Percentiles rank a stretch among this genome's conserved stretches.
These are phyloP conservation scores for Apiotrichum gracile DNA, from an alignment of 1,284 basidiomycete species.

Conservation along the genomic window DNA sequence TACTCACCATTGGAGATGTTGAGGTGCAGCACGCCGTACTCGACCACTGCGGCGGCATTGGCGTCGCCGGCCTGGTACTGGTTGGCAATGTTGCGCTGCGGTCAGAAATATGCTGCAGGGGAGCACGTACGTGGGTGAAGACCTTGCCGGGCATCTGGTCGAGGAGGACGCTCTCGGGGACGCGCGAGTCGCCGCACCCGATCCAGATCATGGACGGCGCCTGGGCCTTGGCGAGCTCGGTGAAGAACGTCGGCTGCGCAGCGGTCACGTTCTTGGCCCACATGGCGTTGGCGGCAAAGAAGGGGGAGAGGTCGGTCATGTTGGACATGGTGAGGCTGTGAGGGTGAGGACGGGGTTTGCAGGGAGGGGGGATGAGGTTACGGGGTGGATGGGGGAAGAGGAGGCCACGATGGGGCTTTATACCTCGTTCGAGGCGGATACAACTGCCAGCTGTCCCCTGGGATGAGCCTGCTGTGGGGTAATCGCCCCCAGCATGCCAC, in stretches of 20 bases:
- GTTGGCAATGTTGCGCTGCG: slow-evolving; percentile 19
- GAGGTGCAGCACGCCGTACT: slow-evolving; percentile 71
- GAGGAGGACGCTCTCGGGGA: slow-evolving; percentile 43
- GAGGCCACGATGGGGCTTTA: no score
- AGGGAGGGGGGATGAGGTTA: no score
- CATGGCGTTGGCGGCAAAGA: slow-evolving; percentile 30
- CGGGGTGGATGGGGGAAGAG: no score
- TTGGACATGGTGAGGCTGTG: no score
- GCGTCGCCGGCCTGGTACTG: slow-evolving; percentile 72
- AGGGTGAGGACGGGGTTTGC: no score
- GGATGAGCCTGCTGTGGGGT: no score
- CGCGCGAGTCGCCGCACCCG: slow-evolving; percentile 46
- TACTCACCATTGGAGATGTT: slow-evolving; percentile 70
- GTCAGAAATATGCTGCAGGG: neutral
- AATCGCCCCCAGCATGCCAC: no score
- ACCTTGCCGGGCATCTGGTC: slow-evolving; percentile 57
- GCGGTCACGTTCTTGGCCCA: slow-evolving; percentile 31
- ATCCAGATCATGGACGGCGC: slow-evolving; percentile 44
- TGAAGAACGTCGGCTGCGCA: slow-evolving; percentile 31
- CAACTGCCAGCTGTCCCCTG: no score
- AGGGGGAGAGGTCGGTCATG: slow-evolving; percentile 13
- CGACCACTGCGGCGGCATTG: slow-evolving; percentile 63
- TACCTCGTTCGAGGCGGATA: no score
- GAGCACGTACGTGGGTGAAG: slow-evolving; percentile 49
- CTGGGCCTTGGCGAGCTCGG: slow-evolving; percentile 34